A percentile compares a stretch with the other conserved stretches of the same genome.
Evolutionary conservation across 306 rosid genomes (phyloP).

Genomic region (Trichosanthes cucumerina): DNA sequence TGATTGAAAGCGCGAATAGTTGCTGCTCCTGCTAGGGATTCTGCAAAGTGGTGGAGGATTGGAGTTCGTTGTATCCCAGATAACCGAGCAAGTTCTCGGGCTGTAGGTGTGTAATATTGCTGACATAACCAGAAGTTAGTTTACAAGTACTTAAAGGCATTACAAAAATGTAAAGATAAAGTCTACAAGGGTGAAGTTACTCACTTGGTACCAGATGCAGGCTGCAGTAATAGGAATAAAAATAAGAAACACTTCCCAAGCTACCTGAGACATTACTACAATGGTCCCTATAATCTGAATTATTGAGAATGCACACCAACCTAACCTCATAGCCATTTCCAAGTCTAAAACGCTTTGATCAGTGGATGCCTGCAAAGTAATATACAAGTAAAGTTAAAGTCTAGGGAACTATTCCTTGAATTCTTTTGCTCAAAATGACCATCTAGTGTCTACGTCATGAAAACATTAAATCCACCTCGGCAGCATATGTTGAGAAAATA

Average conservation of each 20-base stretch:
- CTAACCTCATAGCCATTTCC: conserved; percentile 71
- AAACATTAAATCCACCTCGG: background rate
- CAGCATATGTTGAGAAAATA: background rate
- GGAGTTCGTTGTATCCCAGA: conserved; percentile 79
- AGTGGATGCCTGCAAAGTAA: conserved; percentile 68
- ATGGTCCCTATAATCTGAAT: conserved; percentile 77
- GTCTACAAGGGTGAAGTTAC: conserved; percentile 13
- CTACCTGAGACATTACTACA: conserved; percentile 93
- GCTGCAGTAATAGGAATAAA: conserved; percentile 73
- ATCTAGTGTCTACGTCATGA: background rate
- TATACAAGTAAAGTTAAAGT: conserved; percentile 5
- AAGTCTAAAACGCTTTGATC: conserved; percentile 89
- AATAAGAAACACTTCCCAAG: conserved; percentile 90
- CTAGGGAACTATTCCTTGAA: conserved; percentile 4
- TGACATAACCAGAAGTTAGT: conserved; percentile 21
- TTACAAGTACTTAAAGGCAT: background rate
- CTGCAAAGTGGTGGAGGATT: conserved; percentile 86
- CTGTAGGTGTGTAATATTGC: conserved; percentile 85
- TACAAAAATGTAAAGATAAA: background rate
- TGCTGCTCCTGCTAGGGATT: conserved; percentile 81
- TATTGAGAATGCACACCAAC: conserved; percentile 92
- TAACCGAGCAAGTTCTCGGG: conserved; percentile 87
- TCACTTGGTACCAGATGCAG: conserved; percentile 96
- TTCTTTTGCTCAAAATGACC: background rate
- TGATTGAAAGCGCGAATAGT: conserved; percentile 89